A percentile compares a stretch with the other conserved stretches of the same genome.
These are phyloP conservation scores for Nymphaea colorata DNA, from an alignment of 164 flowering plant genomes.

Conservation along the genomic window DNA sequence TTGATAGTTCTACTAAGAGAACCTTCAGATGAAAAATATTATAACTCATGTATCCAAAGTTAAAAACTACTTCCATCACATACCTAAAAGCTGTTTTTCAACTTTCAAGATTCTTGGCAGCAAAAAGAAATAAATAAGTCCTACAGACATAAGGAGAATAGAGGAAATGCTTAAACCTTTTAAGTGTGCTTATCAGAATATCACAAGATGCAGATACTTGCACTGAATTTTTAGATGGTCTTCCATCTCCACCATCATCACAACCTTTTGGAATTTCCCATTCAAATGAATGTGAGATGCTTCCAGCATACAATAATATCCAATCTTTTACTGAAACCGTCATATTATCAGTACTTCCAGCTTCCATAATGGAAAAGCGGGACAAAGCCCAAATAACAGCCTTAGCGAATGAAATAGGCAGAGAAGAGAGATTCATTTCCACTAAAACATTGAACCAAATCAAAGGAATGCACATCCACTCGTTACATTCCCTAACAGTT, in stretches of 20 bases:
- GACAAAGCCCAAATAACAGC: conserved; percentile 87
- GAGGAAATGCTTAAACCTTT: conserved; percentile 32
- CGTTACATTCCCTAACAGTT: conserved; percentile 38
- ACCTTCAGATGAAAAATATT: no score
- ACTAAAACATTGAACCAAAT: conserved; percentile 74
- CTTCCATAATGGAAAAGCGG: conserved; percentile 63
- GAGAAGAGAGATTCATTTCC: conserved; percentile 44
- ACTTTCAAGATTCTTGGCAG: no score
- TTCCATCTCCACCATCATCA: conserved; percentile 78
- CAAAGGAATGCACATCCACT: conserved; percentile 92
- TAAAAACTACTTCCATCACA: no score
- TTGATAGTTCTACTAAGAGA: no score
- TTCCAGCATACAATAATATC: conserved; percentile 43
- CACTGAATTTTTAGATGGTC: conserved; percentile 54
- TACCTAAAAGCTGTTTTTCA: no score
- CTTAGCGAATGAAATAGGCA: conserved; percentile 72
- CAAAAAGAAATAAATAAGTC: background rate
- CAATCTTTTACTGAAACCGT: conserved; percentile 39
- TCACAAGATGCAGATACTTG: conserved; percentile 40
- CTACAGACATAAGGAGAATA: background rate
- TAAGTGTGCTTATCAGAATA: conserved; percentile 53
- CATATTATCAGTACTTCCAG: conserved; percentile 38
- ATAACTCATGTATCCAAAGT: no score
- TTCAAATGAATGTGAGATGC: conserved; percentile 40
- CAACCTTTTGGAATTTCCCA: conserved; percentile 86